Evolutionary conservation across 2,329 filamentous ascomycete species (phyloP).

Genomic region (Penicillium sp.): DNA sequence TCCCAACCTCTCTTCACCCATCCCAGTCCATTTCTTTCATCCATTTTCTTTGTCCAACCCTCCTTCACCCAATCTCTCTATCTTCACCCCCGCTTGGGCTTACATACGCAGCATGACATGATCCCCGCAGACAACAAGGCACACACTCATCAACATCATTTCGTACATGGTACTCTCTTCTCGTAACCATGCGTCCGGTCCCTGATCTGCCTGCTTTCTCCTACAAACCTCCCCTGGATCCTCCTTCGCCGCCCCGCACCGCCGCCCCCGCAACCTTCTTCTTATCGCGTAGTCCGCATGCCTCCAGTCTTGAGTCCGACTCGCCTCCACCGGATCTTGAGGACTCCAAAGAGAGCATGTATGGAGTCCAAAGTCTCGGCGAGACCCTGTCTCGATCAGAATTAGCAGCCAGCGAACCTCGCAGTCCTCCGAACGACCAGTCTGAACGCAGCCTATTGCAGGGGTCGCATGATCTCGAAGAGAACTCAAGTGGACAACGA

Average conservation of each 20-base stretch:
- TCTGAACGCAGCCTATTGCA: constrained; percentile 4
- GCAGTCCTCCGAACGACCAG: constrained; percentile 7
- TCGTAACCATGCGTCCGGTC: constrained; percentile 35
- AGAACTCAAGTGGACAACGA: constrained; percentile 21
- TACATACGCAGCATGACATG: constrained; percentile 18
- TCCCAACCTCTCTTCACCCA: no score
- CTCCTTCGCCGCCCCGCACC: constrained; percentile 30
- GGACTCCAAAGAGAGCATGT: constrained; percentile 43
- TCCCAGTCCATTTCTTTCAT: no score
- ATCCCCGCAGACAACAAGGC: constrained; percentile 4
- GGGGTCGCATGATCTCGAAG: constrained; percentile 18
- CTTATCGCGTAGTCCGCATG: constrained; percentile 47
- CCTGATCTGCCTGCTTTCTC: constrained; percentile 31
- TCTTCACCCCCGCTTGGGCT: constrained; percentile 14
- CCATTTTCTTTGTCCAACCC: no score
- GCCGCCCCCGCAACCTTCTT: constrained; percentile 54
- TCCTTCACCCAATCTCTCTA: not conserved
- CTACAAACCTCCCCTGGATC: constrained; percentile 35
- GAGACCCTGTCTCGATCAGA: constrained; percentile 46
- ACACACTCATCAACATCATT: not conserved
- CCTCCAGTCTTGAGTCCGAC: constrained; percentile 40
- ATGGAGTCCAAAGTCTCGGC: constrained; percentile 53
- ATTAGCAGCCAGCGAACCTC: constrained; percentile 9
- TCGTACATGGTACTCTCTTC: constrained; percentile 1
- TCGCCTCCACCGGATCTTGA: constrained; percentile 27